Evolutionary conservation across 2,329 filamentous ascomycete species (phyloP).

Genomic region (Colletotrichum cordylinicola): DNA sequence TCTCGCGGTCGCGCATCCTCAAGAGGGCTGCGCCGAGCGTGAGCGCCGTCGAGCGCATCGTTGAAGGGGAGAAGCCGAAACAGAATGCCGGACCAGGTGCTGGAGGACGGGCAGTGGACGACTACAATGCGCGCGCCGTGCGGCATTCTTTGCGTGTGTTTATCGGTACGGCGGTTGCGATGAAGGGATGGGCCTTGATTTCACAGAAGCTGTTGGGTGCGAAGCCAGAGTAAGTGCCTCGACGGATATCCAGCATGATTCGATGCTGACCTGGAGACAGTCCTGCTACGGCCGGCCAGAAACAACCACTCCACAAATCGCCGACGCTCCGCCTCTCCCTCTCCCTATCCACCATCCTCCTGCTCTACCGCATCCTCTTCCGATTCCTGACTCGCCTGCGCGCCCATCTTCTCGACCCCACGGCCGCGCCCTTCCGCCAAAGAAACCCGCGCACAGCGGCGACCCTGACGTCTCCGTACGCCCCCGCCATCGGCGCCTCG

Average conservation of each 20-base stretch:
- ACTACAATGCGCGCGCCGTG: conserved; percentile 74
- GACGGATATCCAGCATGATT: accelerated
- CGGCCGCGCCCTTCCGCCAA: conserved; percentile 79
- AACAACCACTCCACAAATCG: conserved; percentile 65
- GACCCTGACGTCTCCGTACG: conserved; percentile 80
- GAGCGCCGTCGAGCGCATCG: conserved; percentile 58
- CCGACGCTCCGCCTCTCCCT: conserved; percentile 79
- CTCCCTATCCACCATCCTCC: conserved; percentile 83
- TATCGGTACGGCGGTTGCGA: conserved; percentile 63
- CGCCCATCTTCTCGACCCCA: conserved; percentile 77
- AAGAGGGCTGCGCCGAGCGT: conserved; percentile 61
- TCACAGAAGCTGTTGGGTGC: conserved; percentile 56
- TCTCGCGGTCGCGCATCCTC: conserved; percentile 71
- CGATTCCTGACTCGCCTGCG: conserved; percentile 87
- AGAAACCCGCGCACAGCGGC: conserved; percentile 80
- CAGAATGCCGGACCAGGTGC: conserved; percentile 27
- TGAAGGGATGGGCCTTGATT: conserved; percentile 64
- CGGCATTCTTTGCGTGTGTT: conserved; percentile 77
- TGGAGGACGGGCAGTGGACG: conserved; percentile 50
- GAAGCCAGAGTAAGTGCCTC: conserved; percentile 47
- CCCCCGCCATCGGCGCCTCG: conserved; percentile 89
- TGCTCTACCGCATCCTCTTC: conserved; percentile 88
- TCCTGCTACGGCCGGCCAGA: conserved; percentile 38
- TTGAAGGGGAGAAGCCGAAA: conserved; percentile 31
- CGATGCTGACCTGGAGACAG: conserved; percentile 22